Conservation (phyloP, 129 eudicot genomes). For the Flaveria linearis region DNA sequence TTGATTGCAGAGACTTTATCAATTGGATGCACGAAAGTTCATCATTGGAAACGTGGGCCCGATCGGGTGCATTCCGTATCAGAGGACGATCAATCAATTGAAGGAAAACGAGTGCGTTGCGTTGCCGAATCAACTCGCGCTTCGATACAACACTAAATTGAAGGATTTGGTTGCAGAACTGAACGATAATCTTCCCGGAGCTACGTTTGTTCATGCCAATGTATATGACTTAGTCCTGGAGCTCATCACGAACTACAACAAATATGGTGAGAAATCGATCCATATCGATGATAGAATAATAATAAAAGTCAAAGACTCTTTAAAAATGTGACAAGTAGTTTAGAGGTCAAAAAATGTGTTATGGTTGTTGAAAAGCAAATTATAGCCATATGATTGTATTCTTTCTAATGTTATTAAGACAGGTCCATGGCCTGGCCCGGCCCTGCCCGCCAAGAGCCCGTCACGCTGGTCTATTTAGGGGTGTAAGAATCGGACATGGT, state of each 20-base stretch:
- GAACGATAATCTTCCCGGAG: constrained; percentile 71
- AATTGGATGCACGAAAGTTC: constrained; percentile 84
- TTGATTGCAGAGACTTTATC: constrained; percentile 76
- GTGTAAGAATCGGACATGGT: too few species aligned
- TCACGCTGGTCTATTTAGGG: too few species aligned
- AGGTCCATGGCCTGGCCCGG: too few species aligned
- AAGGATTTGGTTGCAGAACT: constrained; percentile 66
- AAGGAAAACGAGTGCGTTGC: constrained; percentile 73
- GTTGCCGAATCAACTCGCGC: constrained; percentile 77
- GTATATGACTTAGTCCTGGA: constrained; percentile 92
- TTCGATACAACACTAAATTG: constrained; percentile 66
- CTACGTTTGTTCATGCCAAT: constrained; percentile 86
- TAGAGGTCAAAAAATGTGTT: too few species aligned
- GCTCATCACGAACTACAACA: constrained; percentile 72
- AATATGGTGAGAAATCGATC: constrained; percentile 57
- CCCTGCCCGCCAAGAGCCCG: too few species aligned
- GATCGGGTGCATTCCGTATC: constrained; percentile 96
- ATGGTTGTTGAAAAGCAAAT: too few species aligned
- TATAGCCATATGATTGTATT: too few species aligned
- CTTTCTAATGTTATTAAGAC: too few species aligned
- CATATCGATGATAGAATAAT: not conserved
- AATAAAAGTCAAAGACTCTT: too few species aligned
- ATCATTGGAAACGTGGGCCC: constrained; percentile 91
- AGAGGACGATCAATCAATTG: constrained; percentile 78
- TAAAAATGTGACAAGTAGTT: too few species aligned